A percentile compares a stretch with the other conserved stretches of the same genome.
These are phyloP conservation scores for Cystobasidium tubakii DNA, from an alignment of 768 basidiomycete genomes.

Conservation along the genomic window DNA sequence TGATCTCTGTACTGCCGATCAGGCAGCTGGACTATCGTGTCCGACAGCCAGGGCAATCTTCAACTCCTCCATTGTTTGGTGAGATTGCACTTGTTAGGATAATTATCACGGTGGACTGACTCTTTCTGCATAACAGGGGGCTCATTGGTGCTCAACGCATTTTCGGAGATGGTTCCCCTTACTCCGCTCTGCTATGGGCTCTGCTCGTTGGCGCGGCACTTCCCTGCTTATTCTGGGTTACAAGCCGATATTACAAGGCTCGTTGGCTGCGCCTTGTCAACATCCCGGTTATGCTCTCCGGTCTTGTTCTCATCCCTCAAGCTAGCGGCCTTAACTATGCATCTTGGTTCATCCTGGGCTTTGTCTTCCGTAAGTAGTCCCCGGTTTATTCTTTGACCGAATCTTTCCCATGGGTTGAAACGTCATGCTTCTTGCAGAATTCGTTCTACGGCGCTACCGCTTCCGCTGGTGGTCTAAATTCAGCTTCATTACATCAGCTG, in stretches of 20 bases:
- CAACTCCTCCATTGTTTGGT: conserved; percentile 88
- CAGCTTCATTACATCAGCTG: conserved; percentile 55
- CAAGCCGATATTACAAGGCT: conserved; percentile 58
- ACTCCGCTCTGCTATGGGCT: conserved; percentile 66
- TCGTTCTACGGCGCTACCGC: conserved; percentile 50
- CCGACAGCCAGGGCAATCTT: conserved; percentile 81
- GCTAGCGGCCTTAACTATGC: conserved; percentile 94
- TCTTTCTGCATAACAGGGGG: conserved; percentile 48
- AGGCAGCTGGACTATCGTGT: conserved; percentile 55
- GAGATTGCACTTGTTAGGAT: conserved; percentile 47
- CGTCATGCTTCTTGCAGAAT: conserved; percentile 44
- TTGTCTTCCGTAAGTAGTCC: conserved; percentile 65
- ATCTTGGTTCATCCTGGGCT: conserved; percentile 77
- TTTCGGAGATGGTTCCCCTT: conserved; percentile 57
- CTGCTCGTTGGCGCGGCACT: conserved; percentile 70
- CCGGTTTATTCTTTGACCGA: background rate
- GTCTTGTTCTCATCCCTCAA: conserved; percentile 74
- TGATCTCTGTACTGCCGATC: conserved; percentile 51
- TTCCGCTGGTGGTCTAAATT: conserved; percentile 57
- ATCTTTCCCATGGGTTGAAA: background rate
- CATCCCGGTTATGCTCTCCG: conserved; percentile 76
- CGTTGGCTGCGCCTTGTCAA: conserved; percentile 69
- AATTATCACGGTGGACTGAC: background rate
- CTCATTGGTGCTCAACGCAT: conserved; percentile 53
- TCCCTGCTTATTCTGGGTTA: conserved; percentile 80